Evolutionary conservation across 202 grass and related monocot genomes (phyloP).

Genomic region (Zizania palustris): DNA sequence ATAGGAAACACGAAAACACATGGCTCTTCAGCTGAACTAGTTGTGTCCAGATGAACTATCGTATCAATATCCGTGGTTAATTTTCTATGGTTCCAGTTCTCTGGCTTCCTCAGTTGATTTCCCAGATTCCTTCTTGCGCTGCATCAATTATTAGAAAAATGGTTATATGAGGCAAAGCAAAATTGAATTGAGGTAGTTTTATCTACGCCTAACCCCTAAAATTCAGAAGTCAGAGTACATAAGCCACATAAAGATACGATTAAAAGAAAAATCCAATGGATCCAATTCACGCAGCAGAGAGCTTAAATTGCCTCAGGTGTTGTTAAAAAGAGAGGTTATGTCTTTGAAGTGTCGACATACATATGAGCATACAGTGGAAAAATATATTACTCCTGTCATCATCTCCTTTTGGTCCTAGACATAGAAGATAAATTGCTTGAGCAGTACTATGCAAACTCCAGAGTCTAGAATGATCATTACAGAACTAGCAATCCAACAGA

Average conservation of each 20-base stretch:
- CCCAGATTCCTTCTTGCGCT: constrained; percentile 39
- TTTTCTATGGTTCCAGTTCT: constrained; percentile 14
- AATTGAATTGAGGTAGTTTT: constrained; percentile 21
- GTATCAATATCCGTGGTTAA: not conserved
- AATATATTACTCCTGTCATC: not conserved
- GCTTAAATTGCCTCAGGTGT: not conserved
- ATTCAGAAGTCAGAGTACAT: constrained; percentile 6
- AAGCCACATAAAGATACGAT: constrained; percentile 28
- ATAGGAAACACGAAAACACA: not conserved
- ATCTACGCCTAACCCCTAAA: not conserved
- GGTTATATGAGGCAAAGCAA: not conserved
- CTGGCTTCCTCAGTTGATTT: constrained; percentile 42
- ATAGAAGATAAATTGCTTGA: constrained; percentile 18
- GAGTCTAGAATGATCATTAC: not conserved
- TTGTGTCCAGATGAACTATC: not conserved
- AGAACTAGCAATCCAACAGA: not conserved
- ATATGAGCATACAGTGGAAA: not conserved
- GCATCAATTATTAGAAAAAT: constrained; percentile 28
- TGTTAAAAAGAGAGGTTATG: not conserved
- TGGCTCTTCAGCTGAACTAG: constrained; percentile 16
- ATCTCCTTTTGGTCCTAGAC: constrained; percentile 7
- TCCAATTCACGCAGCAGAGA: constrained; percentile 1
- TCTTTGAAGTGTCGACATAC: constrained; percentile 5
- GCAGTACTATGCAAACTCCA: not conserved
- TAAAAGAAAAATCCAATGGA: not conserved